Percentiles rank a stretch among this genome's conserved stretches.
Evolutionary conservation across 1,284 basidiomycete species (phyloP).

Genomic region (Coriolopsis trogii): DNA sequence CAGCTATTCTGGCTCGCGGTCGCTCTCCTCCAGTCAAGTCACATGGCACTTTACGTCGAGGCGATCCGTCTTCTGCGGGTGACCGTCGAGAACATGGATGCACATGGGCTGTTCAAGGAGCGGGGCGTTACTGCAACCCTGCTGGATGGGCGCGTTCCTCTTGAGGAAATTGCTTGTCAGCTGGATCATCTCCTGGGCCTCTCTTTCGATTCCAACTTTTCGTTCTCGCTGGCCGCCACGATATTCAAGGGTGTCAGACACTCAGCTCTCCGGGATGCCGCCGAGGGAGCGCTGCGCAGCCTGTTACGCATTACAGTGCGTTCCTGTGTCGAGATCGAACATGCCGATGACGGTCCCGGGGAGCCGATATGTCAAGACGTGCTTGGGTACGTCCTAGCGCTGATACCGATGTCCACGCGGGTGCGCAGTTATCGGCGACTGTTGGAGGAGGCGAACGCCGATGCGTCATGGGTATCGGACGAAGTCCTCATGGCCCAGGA

Average conservation of each 20-base stretch:
- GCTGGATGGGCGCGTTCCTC: conserved; percentile 62
- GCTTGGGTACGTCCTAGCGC: conserved; percentile 81
- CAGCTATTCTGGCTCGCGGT: conserved; percentile 88
- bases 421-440: conserved; percentile 57
- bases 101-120: conserved; percentile 57
- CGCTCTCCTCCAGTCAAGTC: conserved; percentile 77
- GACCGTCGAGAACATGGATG: conserved; percentile 69
- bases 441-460: conserved; percentile 62
- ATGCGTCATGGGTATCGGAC: conserved; percentile 49
- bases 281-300: conserved; percentile 58
- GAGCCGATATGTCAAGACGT: conserved; percentile 58
- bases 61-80: conserved; percentile 67
- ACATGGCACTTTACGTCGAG: conserved; percentile 74
- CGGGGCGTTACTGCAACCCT: conserved; percentile 61
- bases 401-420: conserved; percentile 72
- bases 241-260: conserved; percentile 87
- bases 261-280: conserved; percentile 60
- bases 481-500: conserved; percentile 39
- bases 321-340: conserved; percentile 42
- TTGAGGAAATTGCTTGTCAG: conserved; percentile 73
- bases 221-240: conserved; percentile 80
- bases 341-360: conserved; percentile 40
- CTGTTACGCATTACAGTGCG: conserved; percentile 60
- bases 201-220: conserved; percentile 80
- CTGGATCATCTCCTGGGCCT: conserved; percentile 76